A percentile compares a stretch with the other conserved stretches of the same genome.
Conservation (phyloP, 2,329 filamentous ascomycete genomes). For the Byssoonygena ceratinophila region DNA sequence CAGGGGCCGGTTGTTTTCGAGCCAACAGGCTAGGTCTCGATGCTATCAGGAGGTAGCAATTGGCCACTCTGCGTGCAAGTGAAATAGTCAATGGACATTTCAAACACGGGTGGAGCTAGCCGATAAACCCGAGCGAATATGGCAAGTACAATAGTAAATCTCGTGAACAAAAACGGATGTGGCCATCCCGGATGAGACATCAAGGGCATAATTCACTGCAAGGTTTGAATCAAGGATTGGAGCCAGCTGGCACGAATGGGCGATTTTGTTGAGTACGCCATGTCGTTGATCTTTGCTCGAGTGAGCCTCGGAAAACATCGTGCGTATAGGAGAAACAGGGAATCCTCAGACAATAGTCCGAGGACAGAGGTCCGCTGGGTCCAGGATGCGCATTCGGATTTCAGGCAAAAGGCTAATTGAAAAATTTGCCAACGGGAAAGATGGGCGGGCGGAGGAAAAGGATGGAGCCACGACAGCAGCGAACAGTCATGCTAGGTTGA, state of each 20-base stretch:
- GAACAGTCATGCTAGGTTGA: slow-evolving; percentile 17
- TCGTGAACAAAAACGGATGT: slow-evolving; percentile 17
- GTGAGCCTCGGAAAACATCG: slow-evolving; percentile 8
- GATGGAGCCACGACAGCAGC: slow-evolving; percentile 31
- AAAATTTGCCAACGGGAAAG: slow-evolving; percentile 17
- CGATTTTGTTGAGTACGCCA: slow-evolving; percentile 24
- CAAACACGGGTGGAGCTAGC: slow-evolving; percentile 3
- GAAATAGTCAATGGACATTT: not conserved
- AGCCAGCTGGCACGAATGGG: slow-evolving; percentile 30
- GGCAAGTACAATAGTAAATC: slow-evolving; percentile 12
- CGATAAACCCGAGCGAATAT: not conserved
- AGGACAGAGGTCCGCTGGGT: slow-evolving; percentile 1
- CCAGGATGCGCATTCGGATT: slow-evolving; percentile 7
- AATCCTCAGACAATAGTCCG: slow-evolving; percentile 10
- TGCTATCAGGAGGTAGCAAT: not conserved
- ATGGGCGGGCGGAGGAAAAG: slow-evolving; percentile 20
- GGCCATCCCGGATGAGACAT: slow-evolving; percentile 16
- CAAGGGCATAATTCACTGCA: slow-evolving; percentile 19
- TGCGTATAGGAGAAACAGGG: slow-evolving; percentile 13
- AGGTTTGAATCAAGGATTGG: slow-evolving; percentile 25
- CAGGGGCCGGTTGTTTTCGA: slow-evolving; percentile 1
- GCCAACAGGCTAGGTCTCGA: not conserved
- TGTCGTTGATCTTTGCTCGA: slow-evolving; percentile 13
- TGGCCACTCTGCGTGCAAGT: not conserved
- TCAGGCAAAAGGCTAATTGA: slow-evolving; percentile 4